phyloP scores from a whole-genome alignment of 768 basidiomycete genomes.

The Filobasidium wieringae region DNA sequence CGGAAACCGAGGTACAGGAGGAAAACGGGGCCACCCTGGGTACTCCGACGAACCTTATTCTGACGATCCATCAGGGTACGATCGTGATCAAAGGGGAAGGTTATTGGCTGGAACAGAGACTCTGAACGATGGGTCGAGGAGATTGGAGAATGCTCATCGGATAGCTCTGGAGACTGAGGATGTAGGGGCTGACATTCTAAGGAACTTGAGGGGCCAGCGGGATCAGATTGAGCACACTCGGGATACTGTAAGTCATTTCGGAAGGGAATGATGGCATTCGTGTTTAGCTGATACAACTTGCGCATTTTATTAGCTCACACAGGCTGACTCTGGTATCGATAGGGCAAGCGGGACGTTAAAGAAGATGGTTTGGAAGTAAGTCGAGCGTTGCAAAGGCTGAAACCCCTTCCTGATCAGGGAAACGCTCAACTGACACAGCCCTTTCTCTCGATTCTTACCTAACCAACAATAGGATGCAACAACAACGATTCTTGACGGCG shows the following conservation, averaged over 20 bases:
- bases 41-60: slow-evolving; percentile 59
- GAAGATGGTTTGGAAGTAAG: slow-evolving; percentile 89
- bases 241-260: slow-evolving; percentile 54
- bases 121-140: slow-evolving; percentile 64
- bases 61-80: slow-evolving; percentile 43
- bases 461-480: slow-evolving; percentile 66
- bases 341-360: slow-evolving; percentile 81
- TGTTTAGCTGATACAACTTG: background rate
- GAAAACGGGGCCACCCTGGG: slow-evolving; percentile 30
- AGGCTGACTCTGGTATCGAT: slow-evolving; percentile 80
- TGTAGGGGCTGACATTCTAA: slow-evolving; percentile 81
- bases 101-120: slow-evolving; percentile 64
- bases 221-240: slow-evolving; percentile 91
- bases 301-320: slow-evolving; percentile 50
- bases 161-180: slow-evolving; percentile 93
- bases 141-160: slow-evolving; percentile 79
- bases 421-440: background rate
- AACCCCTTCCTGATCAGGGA: background rate
- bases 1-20: slow-evolving; percentile 40
- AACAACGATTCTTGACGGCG: slow-evolving; percentile 77
- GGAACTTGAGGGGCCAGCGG: slow-evolving; percentile 70
- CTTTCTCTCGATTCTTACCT: background rate
- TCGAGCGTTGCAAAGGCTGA: slow-evolving; percentile 11
- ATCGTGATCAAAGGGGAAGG: slow-evolving; percentile 54
- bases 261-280: background rate